These are phyloP conservation scores for Cyclotella sp. DNA, from an alignment of 108 stramenopile species.

Conservation along the genomic window DNA sequence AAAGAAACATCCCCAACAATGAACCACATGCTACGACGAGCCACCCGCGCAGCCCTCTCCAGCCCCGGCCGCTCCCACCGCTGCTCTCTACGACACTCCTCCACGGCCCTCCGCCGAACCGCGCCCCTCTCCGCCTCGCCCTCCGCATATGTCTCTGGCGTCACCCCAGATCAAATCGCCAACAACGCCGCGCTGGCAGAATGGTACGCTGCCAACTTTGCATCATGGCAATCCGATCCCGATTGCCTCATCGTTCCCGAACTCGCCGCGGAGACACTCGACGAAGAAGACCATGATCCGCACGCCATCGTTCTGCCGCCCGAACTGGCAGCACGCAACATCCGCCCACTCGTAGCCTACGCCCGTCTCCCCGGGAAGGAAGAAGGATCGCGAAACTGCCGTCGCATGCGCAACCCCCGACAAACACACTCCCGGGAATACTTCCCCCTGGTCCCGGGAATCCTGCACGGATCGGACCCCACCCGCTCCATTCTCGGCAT, in stretches of 20 bases:
- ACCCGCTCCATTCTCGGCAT: constrained; percentile 49
- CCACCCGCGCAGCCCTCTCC: neutral
- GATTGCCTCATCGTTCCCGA: constrained; percentile 10
- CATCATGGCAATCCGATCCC: constrained; percentile 23
- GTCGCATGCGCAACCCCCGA: constrained; percentile 39
- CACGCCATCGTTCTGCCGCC: constrained; percentile 22
- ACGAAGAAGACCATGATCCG: constrained; percentile 5
- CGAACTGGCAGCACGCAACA: constrained; percentile 38
- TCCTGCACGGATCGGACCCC: constrained; percentile 84
- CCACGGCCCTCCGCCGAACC: neutral
- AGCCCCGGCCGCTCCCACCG: neutral
- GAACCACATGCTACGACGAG: constrained; percentile 4
- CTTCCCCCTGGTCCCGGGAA: constrained; percentile 74
- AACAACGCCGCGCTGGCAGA: constrained; percentile 30
- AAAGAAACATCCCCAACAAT: neutral
- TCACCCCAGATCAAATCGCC: constrained; percentile 50
- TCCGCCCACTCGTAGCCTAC: constrained; percentile 58
- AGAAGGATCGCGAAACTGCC: constrained; percentile 50
- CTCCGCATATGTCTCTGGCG: constrained; percentile 39
- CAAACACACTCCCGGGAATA: constrained; percentile 10
- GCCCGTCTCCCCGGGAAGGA: constrained; percentile 44
- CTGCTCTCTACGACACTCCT: neutral
- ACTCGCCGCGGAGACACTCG: neutral
- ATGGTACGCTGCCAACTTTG: constrained; percentile 41
- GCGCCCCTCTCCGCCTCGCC: constrained; percentile 32